Conservation (phyloP, 371 early-diverging fungal species). For the Choanephora cucurbitarum region DNA sequence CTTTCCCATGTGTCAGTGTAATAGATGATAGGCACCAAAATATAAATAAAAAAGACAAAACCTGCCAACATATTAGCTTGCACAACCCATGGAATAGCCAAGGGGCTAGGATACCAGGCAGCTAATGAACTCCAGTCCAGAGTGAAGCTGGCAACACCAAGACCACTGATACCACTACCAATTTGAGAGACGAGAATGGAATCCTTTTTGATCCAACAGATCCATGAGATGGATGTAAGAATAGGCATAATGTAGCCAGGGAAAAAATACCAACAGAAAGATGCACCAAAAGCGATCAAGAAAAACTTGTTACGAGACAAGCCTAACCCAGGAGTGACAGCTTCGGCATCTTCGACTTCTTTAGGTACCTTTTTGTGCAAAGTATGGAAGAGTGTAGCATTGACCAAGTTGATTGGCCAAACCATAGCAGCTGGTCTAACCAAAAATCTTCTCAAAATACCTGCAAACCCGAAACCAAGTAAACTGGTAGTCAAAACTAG, state of each 20-base stretch:
- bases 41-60: constrained; percentile 66
- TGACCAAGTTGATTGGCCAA: constrained; percentile 81
- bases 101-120: constrained; percentile 43
- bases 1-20: constrained; percentile 65
- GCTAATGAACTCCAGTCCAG: constrained; percentile 62
- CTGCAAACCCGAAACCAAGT: constrained; percentile 87
- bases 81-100: constrained; percentile 64
- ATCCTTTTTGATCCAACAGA: constrained; percentile 69
- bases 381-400: constrained; percentile 74
- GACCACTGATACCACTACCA: constrained; percentile 55
- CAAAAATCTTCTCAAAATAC: constrained; percentile 72
- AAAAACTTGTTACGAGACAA: constrained; percentile 64
- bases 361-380: constrained; percentile 59
- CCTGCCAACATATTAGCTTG: constrained; percentile 68
- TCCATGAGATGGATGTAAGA: constrained; percentile 52
- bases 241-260: constrained; percentile 62
- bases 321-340: constrained; percentile 27
- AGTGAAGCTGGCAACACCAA: constrained; percentile 61
- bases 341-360: constrained; percentile 37
- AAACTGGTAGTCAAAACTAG: constrained; percentile 68
- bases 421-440: constrained; percentile 83
- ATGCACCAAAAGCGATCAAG: constrained; percentile 53
- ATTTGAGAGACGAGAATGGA: constrained; percentile 57
- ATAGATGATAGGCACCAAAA: constrained; percentile 69
- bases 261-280: constrained; percentile 51